A percentile compares a stretch with the other conserved stretches of the same genome.
These are phyloP conservation scores for Ziziphus jujuba DNA, from an alignment of 306 rosid species.

Conservation along the genomic window DNA sequence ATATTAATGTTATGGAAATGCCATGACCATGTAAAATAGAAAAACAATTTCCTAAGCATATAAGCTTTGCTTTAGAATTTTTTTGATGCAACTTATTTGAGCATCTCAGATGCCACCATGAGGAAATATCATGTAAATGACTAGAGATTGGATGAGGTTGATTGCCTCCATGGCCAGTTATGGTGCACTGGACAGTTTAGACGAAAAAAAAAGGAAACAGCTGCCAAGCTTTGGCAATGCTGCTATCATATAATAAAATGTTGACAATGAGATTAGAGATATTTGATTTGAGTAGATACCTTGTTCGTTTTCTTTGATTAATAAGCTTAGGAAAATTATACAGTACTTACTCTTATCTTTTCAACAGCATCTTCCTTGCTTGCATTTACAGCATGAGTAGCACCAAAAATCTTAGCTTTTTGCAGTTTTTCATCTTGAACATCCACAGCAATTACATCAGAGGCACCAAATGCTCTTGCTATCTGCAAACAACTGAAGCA, in stretches of 20 bases:
- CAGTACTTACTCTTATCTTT: constrained; percentile 63
- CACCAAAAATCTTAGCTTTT: constrained; percentile 84
- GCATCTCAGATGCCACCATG: too few relatives aligned
- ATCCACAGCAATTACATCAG: constrained; percentile 92
- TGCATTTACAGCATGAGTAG: constrained; percentile 83
- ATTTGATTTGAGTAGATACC: background rate
- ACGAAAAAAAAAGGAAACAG: too few relatives aligned
- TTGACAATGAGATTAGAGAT: background rate
- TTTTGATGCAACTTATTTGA: too few relatives aligned
- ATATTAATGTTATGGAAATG: too few relatives aligned
- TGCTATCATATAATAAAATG: background rate
- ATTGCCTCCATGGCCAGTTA: too few relatives aligned
- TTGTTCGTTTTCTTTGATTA: background rate
- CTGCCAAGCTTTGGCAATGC: too few relatives aligned
- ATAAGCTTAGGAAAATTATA: constrained; percentile 7
- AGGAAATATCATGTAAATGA: too few relatives aligned
- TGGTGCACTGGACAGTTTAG: too few relatives aligned
- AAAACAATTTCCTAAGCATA: too few relatives aligned
- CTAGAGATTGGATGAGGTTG: too few relatives aligned
- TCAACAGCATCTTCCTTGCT: constrained; percentile 70
- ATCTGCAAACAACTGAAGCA: constrained; percentile 96
- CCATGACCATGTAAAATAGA: too few relatives aligned
- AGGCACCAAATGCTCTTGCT: constrained; percentile 97
- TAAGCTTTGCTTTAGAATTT: too few relatives aligned
- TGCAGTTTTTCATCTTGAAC: constrained; percentile 80